Evolutionary conservation across 2,329 filamentous ascomycete genomes (phyloP).

Genomic region (Thielaviopsis euricoi): DNA sequence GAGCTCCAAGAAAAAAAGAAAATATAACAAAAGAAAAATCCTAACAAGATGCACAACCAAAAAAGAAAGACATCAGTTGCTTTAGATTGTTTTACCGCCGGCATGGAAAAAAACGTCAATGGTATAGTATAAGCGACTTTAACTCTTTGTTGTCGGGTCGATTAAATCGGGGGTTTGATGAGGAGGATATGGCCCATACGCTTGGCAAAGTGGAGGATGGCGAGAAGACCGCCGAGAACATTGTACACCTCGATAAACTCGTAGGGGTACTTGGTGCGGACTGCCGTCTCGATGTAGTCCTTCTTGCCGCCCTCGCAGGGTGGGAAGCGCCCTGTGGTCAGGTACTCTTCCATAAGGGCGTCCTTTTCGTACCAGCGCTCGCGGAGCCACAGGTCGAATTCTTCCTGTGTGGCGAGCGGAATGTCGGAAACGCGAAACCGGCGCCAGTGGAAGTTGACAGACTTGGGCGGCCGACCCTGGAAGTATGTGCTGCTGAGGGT

Average conservation of each 20-base stretch:
- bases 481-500: slow-evolving; percentile 77
- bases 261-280: slow-evolving; percentile 9
- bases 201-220: slow-evolving; percentile 3
- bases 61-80: not conserved
- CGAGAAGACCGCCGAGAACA: slow-evolving; percentile 6
- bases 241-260: slow-evolving; percentile 12
- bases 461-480: slow-evolving; percentile 76
- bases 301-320: slow-evolving; percentile 5
- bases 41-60: not conserved
- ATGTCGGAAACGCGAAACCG: slow-evolving; percentile 69
- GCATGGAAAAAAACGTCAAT: not conserved
- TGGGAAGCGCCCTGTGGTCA: slow-evolving; percentile 65
- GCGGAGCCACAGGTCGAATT: slow-evolving; percentile 72
- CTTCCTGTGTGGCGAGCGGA: slow-evolving; percentile 54
- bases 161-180: not conserved
- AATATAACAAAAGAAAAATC: too few relatives aligned
- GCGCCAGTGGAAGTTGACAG: slow-evolving; percentile 93
- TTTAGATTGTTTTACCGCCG: not conserved
- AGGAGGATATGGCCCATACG: slow-evolving; percentile 1
- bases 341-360: slow-evolving; percentile 67
- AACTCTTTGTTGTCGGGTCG: not conserved
- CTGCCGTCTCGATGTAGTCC: slow-evolving; percentile 11
- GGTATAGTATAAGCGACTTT: not conserved
- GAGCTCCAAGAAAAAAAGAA: not conserved
- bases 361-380: slow-evolving; percentile 90